Evolutionary conservation across 331 rosid species (phyloP), one percentile per base, ranked within the genome.

Genomic region (Rosa hybrid): DNA sequence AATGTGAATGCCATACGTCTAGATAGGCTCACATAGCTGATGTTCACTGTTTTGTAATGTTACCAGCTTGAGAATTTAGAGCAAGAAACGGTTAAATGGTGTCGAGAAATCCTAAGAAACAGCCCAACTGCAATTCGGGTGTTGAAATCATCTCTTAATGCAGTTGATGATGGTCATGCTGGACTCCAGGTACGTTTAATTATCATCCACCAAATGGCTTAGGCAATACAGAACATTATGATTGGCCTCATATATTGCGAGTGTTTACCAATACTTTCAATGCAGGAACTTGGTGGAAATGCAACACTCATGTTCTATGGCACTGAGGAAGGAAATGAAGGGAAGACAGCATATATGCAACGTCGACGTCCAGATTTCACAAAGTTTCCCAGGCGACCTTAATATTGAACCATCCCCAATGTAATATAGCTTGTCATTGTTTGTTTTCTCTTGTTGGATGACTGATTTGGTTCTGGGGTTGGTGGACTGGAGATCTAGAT

Each of bases 111-210:
- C 68, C 83, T 93, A 76, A 86, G 97, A 83, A 95, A 93, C 84
- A 95, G 96, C 80, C 98, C 98, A 38, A 93, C 94, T 12, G 93
- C 99, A 13, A 84, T 95, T 71, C 92, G 99, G 50, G 89, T 95
- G 82, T 87, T 95, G 73, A 91, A 95, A 81, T 87, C 93, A 20
- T 91, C 98, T 85, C 91, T 95, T 80, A 93, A 91, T 80, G 98
- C 96, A 10, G 96, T 90, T 34, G 98, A 93, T 71, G 98, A 95
- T 44, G 98, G 99, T 23, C 98, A 95, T 78, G 92, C 97, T 38
- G 94, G 98, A 65, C 96, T 95, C 54, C 97, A 93, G 96, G 98
- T 91, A 82, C 79, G n/a, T 67, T 68, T 39, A 56, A 48, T 60
- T 42, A 68, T 23, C 50, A 63, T 77, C 68, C 39, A 20, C 67